Evolutionary conservation across 352 stramenopile genomes (phyloP).

Genomic region (Phytophthora crassamura): DNA sequence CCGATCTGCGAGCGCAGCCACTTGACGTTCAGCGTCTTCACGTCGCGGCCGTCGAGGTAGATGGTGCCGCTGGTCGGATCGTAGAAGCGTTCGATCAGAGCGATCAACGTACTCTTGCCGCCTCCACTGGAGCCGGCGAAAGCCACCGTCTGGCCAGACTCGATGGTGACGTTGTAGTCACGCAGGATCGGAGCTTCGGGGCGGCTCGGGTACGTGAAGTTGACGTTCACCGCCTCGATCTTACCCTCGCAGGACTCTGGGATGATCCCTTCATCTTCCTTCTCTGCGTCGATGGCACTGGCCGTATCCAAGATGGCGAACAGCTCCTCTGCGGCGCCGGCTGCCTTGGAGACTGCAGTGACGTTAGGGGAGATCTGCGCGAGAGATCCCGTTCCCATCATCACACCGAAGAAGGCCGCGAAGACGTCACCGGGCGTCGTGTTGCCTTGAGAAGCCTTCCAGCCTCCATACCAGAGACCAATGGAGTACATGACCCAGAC

Average conservation of each 20-base stretch:
- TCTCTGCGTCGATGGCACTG: slow-evolving; percentile 57
- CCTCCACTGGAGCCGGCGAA: slow-evolving; percentile 89
- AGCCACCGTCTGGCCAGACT: slow-evolving; percentile 79
- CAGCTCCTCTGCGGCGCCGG: slow-evolving; percentile 41
- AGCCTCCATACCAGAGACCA: slow-evolving; percentile 64
- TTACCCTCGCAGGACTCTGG: slow-evolving; percentile 45
- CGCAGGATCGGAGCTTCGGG: slow-evolving; percentile 71
- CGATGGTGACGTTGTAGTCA: slow-evolving; percentile 77
- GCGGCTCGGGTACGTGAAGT: slow-evolving; percentile 85
- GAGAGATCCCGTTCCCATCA: slow-evolving; percentile 49
- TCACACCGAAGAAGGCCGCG: slow-evolving; percentile 52
- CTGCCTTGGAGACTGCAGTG: slow-evolving; percentile 44
- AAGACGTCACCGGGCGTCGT: slow-evolving; percentile 51
- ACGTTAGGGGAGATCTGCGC: slow-evolving; percentile 59
- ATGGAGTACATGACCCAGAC: slow-evolving; percentile 58
- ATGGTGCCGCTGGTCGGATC: slow-evolving; percentile 70
- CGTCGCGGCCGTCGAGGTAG: slow-evolving; percentile 73
- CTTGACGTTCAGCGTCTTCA: slow-evolving; percentile 73
- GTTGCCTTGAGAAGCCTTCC: slow-evolving; percentile 43
- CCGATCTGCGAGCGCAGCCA: slow-evolving; percentile 63
- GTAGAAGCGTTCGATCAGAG: slow-evolving; percentile 87
- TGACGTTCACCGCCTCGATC: slow-evolving; percentile 64
- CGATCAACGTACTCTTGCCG: slow-evolving; percentile 88
- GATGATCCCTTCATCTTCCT: slow-evolving; percentile 41
- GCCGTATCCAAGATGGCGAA: slow-evolving; percentile 58